Conservation (phyloP, 1,284 basidiomycete genomes). For the Papiliotrema laurentii region DNA sequence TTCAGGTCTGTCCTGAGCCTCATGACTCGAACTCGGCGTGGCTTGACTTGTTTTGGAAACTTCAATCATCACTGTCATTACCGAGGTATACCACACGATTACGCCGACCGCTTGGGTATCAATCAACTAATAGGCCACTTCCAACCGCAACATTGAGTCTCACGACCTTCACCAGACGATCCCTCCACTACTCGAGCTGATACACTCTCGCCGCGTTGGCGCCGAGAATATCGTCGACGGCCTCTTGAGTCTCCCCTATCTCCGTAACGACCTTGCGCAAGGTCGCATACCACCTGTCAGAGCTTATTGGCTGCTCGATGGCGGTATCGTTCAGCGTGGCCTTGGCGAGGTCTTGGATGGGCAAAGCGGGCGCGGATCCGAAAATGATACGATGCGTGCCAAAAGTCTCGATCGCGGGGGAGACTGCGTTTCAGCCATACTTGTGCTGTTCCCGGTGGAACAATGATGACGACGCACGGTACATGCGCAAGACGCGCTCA, state of each 20-base stretch:
- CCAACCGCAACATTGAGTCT: no score
- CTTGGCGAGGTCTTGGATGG: constrained; percentile 11
- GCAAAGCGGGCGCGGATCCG: constrained; percentile 53
- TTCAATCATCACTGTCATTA: no score
- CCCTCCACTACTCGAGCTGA: constrained; percentile 8
- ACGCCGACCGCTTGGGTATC: no score
- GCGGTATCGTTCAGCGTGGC: constrained; percentile 2
- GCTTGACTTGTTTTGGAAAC: no score
- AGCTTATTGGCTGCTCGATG: constrained; percentile 48
- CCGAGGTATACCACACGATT: no score
- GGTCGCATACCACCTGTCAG: constrained; percentile 73
- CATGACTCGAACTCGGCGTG: no score
- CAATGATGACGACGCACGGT: constrained; percentile 61
- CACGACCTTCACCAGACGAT: no score
- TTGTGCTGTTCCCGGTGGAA: neutral
- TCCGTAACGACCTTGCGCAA: constrained; percentile 75
- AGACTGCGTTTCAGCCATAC: constrained; percentile 14
- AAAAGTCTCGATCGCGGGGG: constrained; percentile 60
- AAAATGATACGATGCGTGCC: constrained; percentile 58
- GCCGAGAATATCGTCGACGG: constrained; percentile 50
- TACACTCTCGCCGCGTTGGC: constrained; percentile 31
- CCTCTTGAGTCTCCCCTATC: constrained; percentile 71
- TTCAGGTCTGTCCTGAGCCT: no score
- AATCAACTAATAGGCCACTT: no score
- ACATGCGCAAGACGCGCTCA: constrained; percentile 80